Percentiles rank a stretch among this genome's conserved stretches.
Evolutionary conservation across 108 stramenopile genomes (phyloP).

Genomic region (Tribonema minus): DNA sequence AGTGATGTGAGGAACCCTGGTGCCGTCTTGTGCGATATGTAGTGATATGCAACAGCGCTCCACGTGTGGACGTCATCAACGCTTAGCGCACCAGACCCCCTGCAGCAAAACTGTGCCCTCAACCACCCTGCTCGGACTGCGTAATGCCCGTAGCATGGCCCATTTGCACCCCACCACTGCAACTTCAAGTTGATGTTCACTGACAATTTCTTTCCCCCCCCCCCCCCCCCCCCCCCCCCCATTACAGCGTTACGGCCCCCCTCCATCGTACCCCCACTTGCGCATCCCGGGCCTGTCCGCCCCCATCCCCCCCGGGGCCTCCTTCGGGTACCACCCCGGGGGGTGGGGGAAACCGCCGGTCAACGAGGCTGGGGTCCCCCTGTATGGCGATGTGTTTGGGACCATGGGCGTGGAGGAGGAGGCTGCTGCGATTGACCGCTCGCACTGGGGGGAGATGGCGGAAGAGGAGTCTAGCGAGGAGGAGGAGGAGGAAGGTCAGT

Average conservation of each 20-base stretch:
- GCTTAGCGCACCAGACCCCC: too few species aligned
- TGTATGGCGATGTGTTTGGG: constrained; percentile 84
- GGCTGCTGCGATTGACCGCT: constrained; percentile 62
- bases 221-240: too few species aligned
- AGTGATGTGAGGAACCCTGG: too few species aligned
- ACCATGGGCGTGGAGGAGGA: constrained; percentile 41
- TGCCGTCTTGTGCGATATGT: too few species aligned
- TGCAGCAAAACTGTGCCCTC: too few species aligned
- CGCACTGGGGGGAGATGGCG: constrained; percentile 73
- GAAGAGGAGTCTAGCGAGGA: constrained; percentile 65
- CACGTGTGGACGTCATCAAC: too few species aligned
- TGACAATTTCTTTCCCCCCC: too few species aligned
- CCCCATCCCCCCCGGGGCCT: constrained; percentile 78
- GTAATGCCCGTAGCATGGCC: too few species aligned
- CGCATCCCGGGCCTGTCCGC: constrained; percentile 95
- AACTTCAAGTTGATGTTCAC: too few species aligned
- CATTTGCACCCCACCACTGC: too few species aligned
- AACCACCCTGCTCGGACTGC: too few species aligned
- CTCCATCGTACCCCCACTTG: constrained; percentile 83
- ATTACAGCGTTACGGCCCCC: constrained; percentile 97
- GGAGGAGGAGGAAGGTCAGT: constrained; percentile 61
- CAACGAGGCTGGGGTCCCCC: constrained; percentile 76
- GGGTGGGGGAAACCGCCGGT: constrained; percentile 99
- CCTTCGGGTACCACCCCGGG: constrained; percentile 87
- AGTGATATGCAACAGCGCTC: too few species aligned